Percentiles rank a stretch among this genome's conserved stretches.
These are phyloP conservation scores for Penicillium dipodomyicola DNA, from an alignment of 495 filamentous ascomycete species.

Conservation along the genomic window DNA sequence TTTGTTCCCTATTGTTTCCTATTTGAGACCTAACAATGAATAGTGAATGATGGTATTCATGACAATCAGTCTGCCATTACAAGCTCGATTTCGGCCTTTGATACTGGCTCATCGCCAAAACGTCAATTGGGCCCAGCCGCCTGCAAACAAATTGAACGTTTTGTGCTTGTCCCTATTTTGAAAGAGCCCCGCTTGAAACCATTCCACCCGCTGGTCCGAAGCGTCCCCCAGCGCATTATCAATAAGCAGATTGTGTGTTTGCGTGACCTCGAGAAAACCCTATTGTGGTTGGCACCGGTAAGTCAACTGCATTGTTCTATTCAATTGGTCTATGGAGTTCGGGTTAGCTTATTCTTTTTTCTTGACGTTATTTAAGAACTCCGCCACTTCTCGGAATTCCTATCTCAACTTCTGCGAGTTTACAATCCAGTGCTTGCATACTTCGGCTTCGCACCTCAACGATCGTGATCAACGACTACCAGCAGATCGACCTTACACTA, in stretches of 20 bases:
- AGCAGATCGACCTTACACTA: slow-evolving; percentile 82
- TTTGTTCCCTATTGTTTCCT: background rate
- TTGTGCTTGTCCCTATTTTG: slow-evolving; percentile 57
- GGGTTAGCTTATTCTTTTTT: slow-evolving; percentile 62
- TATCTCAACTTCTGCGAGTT: slow-evolving; percentile 84
- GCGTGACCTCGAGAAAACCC: slow-evolving; percentile 83
- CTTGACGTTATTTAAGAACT: slow-evolving; percentile 58
- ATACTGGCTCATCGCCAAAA: slow-evolving; percentile 24
- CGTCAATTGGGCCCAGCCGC: slow-evolving; percentile 50
- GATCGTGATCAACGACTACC: slow-evolving; percentile 78
- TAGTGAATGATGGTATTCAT: slow-evolving; percentile 30
- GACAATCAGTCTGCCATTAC: slow-evolving; percentile 45
- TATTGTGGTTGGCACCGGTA: slow-evolving; percentile 84
- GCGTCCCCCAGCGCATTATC: slow-evolving; percentile 72
- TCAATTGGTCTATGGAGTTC: slow-evolving; percentile 36
- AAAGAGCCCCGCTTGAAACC: slow-evolving; percentile 59
- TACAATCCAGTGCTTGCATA: slow-evolving; percentile 80
- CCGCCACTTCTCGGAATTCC: slow-evolving; percentile 59
- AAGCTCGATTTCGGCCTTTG: slow-evolving; percentile 36
- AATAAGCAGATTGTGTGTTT: slow-evolving; percentile 80
- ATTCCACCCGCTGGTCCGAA: slow-evolving; percentile 73
- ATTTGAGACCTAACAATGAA: slow-evolving; percentile 4
- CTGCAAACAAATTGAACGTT: slow-evolving; percentile 54
- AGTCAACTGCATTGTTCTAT: slow-evolving; percentile 52
- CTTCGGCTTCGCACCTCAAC: slow-evolving; percentile 73